Percentiles rank a stretch among this genome's conserved stretches.
These are phyloP conservation scores for Schizosaccharomyces cryophilus DNA, from an alignment of 805 yeast genomes.

Conservation along the genomic window DNA sequence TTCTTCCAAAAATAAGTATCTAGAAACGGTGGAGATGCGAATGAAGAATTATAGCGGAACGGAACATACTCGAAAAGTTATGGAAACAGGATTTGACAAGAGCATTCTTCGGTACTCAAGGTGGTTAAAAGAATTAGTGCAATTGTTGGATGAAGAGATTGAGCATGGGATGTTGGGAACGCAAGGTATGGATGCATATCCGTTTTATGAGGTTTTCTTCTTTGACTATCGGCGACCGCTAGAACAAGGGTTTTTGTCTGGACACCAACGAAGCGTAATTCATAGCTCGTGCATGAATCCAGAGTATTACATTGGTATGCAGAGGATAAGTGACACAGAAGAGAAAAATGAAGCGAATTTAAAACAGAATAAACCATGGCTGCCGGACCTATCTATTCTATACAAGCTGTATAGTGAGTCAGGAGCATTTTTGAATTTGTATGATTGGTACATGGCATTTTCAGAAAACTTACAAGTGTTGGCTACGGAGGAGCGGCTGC, in stretches of 20 bases:
- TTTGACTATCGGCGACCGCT: background rate
- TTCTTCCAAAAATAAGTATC: background rate
- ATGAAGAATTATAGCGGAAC: background rate
- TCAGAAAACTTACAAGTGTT: background rate
- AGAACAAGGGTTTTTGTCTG: background rate
- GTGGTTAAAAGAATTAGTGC: background rate
- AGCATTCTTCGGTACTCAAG: background rate
- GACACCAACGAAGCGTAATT: background rate
- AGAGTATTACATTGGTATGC: background rate
- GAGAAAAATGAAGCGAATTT: background rate
- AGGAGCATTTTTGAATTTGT: conserved; percentile 6
- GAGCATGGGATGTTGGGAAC: background rate
- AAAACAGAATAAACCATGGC: background rate
- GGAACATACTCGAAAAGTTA: background rate
- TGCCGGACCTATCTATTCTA: background rate
- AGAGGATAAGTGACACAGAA: background rate
- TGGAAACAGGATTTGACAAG: background rate
- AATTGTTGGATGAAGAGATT: background rate
- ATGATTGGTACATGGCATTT: conserved; percentile 8
- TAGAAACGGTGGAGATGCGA: background rate
- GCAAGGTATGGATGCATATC: background rate
- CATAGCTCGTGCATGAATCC: background rate
- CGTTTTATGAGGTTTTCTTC: background rate
- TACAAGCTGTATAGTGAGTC: conserved; percentile 7
- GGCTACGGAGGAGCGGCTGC: background rate